A percentile compares a stretch with the other conserved stretches of the same genome.
Evolutionary conservation across 805 yeast species (phyloP).

Genomic region (Zygosaccharomyces pseudorouxii): DNA sequence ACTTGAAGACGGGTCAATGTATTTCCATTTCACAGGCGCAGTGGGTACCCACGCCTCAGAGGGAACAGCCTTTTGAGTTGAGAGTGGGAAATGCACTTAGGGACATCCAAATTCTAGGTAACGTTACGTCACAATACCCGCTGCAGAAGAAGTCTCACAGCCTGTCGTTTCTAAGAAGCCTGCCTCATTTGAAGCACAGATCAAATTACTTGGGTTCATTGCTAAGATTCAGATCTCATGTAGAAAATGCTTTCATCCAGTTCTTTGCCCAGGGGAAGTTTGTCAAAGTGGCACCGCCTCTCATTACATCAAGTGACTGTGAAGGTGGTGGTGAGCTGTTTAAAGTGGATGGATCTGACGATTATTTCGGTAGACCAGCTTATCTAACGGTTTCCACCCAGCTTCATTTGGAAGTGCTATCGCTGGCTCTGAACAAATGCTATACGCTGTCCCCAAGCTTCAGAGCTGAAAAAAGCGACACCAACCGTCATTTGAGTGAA

Average conservation of each 20-base stretch:
- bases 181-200: slow-evolving; percentile 77
- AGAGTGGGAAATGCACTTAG: slow-evolving; percentile 33
- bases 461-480: slow-evolving; percentile 88
- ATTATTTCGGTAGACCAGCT: slow-evolving; percentile 60
- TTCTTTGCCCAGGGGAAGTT: slow-evolving; percentile 56
- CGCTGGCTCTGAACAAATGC: slow-evolving; percentile 69
- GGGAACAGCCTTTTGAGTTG: slow-evolving; percentile 52
- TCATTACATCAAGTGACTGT: slow-evolving; percentile 85
- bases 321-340: slow-evolving; percentile 98
- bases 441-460: slow-evolving; percentile 92
- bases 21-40: slow-evolving; percentile 40
- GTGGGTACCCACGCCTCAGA: slow-evolving; percentile 21
- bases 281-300: slow-evolving; percentile 76
- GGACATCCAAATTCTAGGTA: slow-evolving; percentile 51
- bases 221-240: slow-evolving; percentile 64
- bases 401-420: slow-evolving; percentile 77
- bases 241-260: slow-evolving; percentile 49
- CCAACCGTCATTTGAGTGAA: slow-evolving; percentile 87
- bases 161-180: slow-evolving; percentile 57
- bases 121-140: slow-evolving; percentile 62
- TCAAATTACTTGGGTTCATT: slow-evolving; percentile 61
- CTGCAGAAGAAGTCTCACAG: slow-evolving; percentile 76
- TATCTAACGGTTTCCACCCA: slow-evolving; percentile 89
- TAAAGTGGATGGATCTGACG: slow-evolving; percentile 40
- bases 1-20: slow-evolving; percentile 45